phyloP scores from a whole-genome alignment of 148 eudicot species.

The Camellia japonica region DNA sequence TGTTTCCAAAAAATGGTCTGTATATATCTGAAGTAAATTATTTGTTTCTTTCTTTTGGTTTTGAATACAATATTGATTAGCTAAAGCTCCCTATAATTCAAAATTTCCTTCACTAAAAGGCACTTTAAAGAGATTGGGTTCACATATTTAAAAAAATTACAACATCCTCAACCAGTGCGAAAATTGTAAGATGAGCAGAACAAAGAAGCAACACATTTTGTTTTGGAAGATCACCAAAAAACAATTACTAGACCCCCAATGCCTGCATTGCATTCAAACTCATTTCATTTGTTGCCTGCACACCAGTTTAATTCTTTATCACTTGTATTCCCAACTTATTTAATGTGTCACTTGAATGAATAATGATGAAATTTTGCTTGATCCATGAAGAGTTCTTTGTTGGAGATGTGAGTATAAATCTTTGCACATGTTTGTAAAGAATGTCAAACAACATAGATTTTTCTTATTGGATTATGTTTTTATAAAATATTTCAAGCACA shows the following conservation, averaged over 20 bases:
- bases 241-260: background rate
- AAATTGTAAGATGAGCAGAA: background rate
- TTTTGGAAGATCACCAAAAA: background rate
- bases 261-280: background rate
- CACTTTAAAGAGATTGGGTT: background rate
- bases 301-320: background rate
- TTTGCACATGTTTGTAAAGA: background rate
- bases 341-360: background rate
- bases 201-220: background rate
- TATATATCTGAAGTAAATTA: background rate
- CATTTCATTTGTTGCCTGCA: background rate
- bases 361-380: background rate
- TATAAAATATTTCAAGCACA: background rate
- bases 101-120: slow-evolving; percentile 3
- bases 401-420: background rate
- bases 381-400: background rate
- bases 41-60: background rate
- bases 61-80: background rate
- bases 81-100: background rate
- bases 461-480: background rate
- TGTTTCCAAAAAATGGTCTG: background rate
- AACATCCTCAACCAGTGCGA: background rate
- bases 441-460: background rate
- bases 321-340: background rate
- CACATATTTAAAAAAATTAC: background rate